Evolutionary conservation across 2,329 filamentous ascomycete genomes (phyloP).

Genomic region (Cordyceps tenuipes): DNA sequence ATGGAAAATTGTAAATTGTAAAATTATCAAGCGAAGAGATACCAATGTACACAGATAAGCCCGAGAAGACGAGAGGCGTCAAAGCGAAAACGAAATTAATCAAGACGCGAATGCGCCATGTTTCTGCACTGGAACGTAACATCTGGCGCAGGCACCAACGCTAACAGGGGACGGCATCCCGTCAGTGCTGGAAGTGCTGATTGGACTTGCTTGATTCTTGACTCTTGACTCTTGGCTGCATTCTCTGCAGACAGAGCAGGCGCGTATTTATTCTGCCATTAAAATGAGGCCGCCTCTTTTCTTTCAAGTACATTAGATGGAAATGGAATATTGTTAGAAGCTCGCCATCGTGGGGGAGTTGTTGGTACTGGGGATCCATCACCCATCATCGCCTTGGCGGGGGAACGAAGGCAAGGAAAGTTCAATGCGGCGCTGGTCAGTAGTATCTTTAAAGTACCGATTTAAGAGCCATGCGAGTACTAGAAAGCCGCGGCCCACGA

Average conservation of each 20-base stretch:
- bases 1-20: no score
- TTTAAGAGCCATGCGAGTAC: no score
- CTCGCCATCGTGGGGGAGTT: no score
- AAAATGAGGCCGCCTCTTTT: no score
- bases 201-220: not conserved
- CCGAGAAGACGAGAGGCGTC: not conserved
- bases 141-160: not conserved
- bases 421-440: not conserved
- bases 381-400: no score
- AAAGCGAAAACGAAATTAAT: not conserved
- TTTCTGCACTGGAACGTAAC: conserved; percentile 10
- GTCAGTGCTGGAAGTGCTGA: not conserved
- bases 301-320: no score
- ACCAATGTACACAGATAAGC: not conserved
- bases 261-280: not conserved
- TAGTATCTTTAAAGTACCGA: not conserved
- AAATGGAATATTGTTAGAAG: no score
- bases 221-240: not conserved
- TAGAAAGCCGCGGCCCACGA: not conserved
- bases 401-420: no score
- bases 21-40: no score
- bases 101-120: not conserved
- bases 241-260: not conserved
- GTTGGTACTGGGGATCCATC: no score
- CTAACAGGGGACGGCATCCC: not conserved